Base-by-base conservation (phyloP, 2,329 filamentous ascomycete genomes). In the Phaeosphaeria sp. region DNA sequence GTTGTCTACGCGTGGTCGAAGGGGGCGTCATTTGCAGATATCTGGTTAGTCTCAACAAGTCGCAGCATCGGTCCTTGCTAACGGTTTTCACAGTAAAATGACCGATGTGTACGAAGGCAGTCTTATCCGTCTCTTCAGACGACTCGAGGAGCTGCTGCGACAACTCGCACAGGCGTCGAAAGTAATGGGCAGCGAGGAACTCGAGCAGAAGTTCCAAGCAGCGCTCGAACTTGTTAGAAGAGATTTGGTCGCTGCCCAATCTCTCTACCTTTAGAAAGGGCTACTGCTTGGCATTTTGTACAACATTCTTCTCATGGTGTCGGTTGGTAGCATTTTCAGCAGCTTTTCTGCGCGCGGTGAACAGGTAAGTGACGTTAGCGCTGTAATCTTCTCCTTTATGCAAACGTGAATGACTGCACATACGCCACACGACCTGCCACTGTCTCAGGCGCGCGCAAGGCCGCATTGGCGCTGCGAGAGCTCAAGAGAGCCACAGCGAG, bases 41-140 rank as follows among this genome's bases (percentile, higher is more conserved):
- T 99, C 61, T 98, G 95, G 94, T 97, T 87, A 74, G 92, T 86
- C 47, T 51, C 25, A 22, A 42, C 18, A 21, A 15, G 36, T 22
- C 42, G 57, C 49, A 56, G 17, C 11, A 7, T 44, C 46, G 15
- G 6, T 15, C 17, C 49, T 13, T 51, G 54, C 40, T 64, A 49
- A 64, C 51, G 33, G 22, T 18, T 36, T 50, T n/a, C 1, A 47
- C 55, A 96, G 94, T 80, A 96, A 96, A 92, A 97, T 99, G 93
- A 98, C 95, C 25, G 94, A 97, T 70, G 92, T 94, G 25, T 99
- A 97, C 78, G 95, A 99, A 81, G 95, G 95, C 59, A 97, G 92
- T 57, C 82, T 99, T 60, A 98, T 99, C 69, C 92, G 95, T 49
- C 88, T 97, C 40, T 99, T 99, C 87, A 91, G 95, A 53, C 91